These are phyloP conservation scores for Barnettozyma vustinii DNA, from an alignment of 805 yeast genomes.

Conservation along the genomic window DNA sequence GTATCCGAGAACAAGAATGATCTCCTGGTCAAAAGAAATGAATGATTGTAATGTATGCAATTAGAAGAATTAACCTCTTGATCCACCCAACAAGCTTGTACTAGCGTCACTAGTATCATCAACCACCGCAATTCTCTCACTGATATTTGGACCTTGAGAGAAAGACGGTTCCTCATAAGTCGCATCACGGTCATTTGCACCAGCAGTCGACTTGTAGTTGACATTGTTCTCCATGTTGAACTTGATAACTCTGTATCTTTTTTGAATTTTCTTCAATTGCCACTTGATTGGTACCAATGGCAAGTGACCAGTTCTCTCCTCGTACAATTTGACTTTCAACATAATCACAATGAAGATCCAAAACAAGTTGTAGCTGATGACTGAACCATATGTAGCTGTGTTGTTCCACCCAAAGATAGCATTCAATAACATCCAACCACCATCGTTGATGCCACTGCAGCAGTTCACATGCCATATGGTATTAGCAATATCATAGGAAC, in stretches of 20 bases:
- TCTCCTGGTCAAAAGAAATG: neutral
- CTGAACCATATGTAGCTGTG: conserved; percentile 88
- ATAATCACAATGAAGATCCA: conserved; percentile 54
- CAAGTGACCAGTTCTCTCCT: conserved; percentile 53
- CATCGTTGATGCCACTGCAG: conserved; percentile 87
- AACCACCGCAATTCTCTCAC: conserved; percentile 4
- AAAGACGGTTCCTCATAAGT: neutral
- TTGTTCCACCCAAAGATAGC: conserved; percentile 93
- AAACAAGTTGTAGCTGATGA: conserved; percentile 62
- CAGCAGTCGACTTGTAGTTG: conserved; percentile 19
- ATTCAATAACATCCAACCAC: conserved; percentile 87
- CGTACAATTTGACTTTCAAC: conserved; percentile 41
- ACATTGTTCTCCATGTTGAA: conserved; percentile 30
- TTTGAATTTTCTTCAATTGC: conserved; percentile 51
- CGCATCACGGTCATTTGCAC: conserved; percentile 4
- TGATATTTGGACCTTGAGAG: neutral
- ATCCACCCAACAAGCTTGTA: conserved; percentile 15
- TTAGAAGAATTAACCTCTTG: conserved; percentile 6
- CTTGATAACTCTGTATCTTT: conserved; percentile 31
- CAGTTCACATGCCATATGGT: conserved; percentile 94
- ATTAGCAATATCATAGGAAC: conserved; percentile 73
- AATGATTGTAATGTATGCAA: neutral
- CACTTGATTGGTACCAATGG: conserved; percentile 59
- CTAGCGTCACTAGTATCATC: conserved; percentile 16
- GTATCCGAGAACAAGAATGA: neutral